Conservation (phyloP, 2,329 filamentous ascomycete genomes). For the Leptographium flavum region DNA sequence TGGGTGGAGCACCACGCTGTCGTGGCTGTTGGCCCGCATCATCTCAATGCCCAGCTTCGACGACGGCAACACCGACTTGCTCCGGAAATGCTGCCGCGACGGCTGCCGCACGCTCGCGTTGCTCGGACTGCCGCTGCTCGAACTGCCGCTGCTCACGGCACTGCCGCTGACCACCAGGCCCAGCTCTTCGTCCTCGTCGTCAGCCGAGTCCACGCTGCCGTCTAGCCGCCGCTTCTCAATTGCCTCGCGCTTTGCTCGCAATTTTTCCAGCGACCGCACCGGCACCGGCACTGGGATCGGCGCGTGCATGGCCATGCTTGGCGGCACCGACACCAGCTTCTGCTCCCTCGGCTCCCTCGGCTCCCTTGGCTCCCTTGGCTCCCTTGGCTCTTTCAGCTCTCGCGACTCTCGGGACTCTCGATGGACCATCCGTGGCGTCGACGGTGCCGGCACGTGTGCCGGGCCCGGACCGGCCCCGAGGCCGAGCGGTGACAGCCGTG, state of each 20-base stretch:
- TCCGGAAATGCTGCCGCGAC: constrained; percentile 31
- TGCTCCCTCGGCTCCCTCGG: constrained; percentile 27
- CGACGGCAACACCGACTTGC: constrained; percentile 48
- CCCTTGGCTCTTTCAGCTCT: too few relatives aligned
- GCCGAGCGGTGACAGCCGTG: neutral
- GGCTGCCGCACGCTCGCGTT: constrained; percentile 20
- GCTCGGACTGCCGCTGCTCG: constrained; percentile 21
- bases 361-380: too few relatives aligned
- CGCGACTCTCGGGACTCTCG: too few relatives aligned
- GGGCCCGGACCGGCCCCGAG: neutral
- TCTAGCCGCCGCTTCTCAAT: constrained; percentile 60
- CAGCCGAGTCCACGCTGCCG: constrained; percentile 68
- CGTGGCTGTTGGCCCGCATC: constrained; percentile 93
- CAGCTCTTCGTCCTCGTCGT: constrained; percentile 88
- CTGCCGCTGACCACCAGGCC: constrained; percentile 27
- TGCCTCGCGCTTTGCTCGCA: constrained; percentile 60
- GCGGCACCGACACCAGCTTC: constrained; percentile 40
- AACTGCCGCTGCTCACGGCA: constrained; percentile 6
- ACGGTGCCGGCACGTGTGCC: too few relatives aligned
- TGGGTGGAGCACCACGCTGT: constrained; percentile 45
- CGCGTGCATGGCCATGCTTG: constrained; percentile 35
- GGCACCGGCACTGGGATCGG: constrained; percentile 27
- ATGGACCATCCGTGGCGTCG: too few relatives aligned
- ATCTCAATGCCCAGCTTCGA: constrained; percentile 93
- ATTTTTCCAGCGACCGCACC: constrained; percentile 57